phyloP scores from a whole-genome alignment of 345 rosid genomes.

The Camelina hispida region DNA sequence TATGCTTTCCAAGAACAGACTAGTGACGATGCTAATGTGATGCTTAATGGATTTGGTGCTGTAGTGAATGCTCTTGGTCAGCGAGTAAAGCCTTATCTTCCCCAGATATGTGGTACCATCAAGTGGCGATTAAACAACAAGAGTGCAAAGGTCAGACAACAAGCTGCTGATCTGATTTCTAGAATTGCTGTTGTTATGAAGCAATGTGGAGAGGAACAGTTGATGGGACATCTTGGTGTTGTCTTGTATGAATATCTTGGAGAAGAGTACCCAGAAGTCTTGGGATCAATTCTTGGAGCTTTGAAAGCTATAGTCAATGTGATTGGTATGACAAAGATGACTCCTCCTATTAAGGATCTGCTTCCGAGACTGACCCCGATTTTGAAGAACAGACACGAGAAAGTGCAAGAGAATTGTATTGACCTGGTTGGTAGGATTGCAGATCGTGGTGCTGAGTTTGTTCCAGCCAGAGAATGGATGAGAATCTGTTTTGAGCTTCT shows the following conservation, averaged over 20 bases:
- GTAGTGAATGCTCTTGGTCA: slow-evolving; percentile 97
- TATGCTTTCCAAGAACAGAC: slow-evolving; percentile 99
- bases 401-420: slow-evolving; percentile 98
- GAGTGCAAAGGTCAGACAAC: slow-evolving; percentile 99
- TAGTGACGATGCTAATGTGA: slow-evolving; percentile 94
- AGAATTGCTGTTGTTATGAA: slow-evolving; percentile 98
- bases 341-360: slow-evolving; percentile 98
- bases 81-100: slow-evolving; percentile 97
- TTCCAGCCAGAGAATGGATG: slow-evolving; percentile 99
- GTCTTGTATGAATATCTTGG: slow-evolving; percentile 96
- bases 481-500: slow-evolving; percentile 97
- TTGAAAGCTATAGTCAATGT: slow-evolving; percentile 98
- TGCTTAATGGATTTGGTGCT: slow-evolving; percentile 99
- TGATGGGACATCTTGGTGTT: slow-evolving; percentile 99
- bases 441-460: slow-evolving; percentile 99
- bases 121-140: slow-evolving; percentile 99
- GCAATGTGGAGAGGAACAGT: slow-evolving; percentile 97
- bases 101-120: slow-evolving; percentile 99
- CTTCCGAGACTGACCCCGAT: slow-evolving; percentile 98
- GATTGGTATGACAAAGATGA: slow-evolving; percentile 99
- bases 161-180: slow-evolving; percentile 97
- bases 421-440: slow-evolving; percentile 99
- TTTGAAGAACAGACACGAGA: slow-evolving; percentile 98
- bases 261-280: slow-evolving; percentile 98
- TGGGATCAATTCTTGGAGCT: slow-evolving; percentile 97